These are phyloP conservation scores for Podospora conica DNA, from an alignment of 495 filamentous ascomycete species.

Conservation along the genomic window DNA sequence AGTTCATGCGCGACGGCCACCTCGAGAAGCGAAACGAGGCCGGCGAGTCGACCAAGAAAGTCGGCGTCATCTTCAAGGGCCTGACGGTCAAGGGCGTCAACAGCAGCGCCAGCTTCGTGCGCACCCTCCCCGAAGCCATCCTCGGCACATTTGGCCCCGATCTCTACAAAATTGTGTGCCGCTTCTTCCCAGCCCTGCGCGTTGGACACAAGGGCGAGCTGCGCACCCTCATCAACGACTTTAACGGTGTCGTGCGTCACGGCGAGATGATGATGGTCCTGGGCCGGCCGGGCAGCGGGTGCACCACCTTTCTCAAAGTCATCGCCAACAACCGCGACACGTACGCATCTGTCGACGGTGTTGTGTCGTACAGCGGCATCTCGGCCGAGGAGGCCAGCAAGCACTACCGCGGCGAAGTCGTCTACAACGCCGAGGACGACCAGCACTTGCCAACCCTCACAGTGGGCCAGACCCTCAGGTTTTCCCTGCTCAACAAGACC, in stretches of 20 bases:
- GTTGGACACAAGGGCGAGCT: conserved; percentile 37
- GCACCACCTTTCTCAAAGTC: conserved; percentile 72
- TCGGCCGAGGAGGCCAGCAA: conserved; percentile 60
- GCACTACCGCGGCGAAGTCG: conserved; percentile 72
- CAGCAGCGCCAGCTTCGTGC: conserved; percentile 60
- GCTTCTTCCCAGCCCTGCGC: conserved; percentile 58
- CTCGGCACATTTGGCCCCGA: conserved; percentile 82
- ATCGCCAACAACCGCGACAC: conserved; percentile 63
- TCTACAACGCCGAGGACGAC: conserved; percentile 79
- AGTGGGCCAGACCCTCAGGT: conserved; percentile 74
- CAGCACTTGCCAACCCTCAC: conserved; percentile 71
- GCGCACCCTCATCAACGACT: conserved; percentile 64
- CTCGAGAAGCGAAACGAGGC: conserved; percentile 69
- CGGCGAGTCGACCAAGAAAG: conserved; percentile 66
- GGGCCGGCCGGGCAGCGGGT: conserved; percentile 73
- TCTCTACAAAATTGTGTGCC: conserved; percentile 61
- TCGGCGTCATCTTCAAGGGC: conserved; percentile 78
- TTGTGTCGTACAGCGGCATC: conserved; percentile 72
- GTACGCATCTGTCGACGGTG: conserved; percentile 63
- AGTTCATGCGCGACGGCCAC: conserved; percentile 73
- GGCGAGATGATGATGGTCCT: conserved; percentile 80
- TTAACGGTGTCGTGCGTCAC: conserved; percentile 69
- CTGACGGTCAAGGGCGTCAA: conserved; percentile 69
- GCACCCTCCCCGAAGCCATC: conserved; percentile 70
- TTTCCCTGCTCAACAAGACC: conserved; percentile 79